These are phyloP conservation scores for Chionographis japonica DNA, from an alignment of 106 monocot genomes.

Conservation along the genomic window DNA sequence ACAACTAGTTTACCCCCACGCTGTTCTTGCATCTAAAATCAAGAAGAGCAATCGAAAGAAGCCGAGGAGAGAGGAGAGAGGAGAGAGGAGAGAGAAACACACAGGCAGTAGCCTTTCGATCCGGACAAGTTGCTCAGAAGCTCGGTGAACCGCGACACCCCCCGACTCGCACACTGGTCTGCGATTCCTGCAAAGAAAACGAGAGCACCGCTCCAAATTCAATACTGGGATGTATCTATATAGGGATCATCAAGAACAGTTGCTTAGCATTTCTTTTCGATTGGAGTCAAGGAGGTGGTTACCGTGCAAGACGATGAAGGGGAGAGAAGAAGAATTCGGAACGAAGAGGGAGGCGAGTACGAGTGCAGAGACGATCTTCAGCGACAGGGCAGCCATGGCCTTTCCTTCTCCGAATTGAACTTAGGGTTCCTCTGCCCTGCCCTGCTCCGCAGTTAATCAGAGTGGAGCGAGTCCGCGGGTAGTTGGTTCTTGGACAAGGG, in stretches of 20 bases:
- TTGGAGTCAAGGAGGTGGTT: too few species aligned
- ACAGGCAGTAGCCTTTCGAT: constrained; percentile 35
- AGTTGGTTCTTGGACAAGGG: too few species aligned
- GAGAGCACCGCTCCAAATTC: background rate
- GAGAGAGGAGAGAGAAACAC: constrained; percentile 1
- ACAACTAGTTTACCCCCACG: too few species aligned
- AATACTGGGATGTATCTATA: background rate
- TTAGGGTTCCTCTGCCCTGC: too few species aligned
- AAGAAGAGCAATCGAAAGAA: background rate
- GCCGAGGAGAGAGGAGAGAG: background rate
- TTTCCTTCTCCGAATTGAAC: too few species aligned
- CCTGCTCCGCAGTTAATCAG: too few species aligned
- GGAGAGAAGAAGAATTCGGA: constrained; percentile 20
- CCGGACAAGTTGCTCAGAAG: constrained; percentile 30
- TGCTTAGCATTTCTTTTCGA: too few species aligned
- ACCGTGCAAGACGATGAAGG: constrained; percentile 56
- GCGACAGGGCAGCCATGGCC: constrained; percentile 6
- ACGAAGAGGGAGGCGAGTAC: constrained; percentile 6
- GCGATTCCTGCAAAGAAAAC: constrained; percentile 25
- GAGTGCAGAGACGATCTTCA: background rate
- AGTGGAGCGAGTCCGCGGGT: too few species aligned
- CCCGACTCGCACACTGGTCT: constrained; percentile 31
- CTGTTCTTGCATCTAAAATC: background rate
- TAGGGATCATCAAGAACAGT: background rate
- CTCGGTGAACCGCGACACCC: constrained; percentile 38